Percentiles rank a stretch among this genome's conserved stretches.
These are phyloP conservation scores for Cladophialophora exuberans DNA, from an alignment of 2,329 filamentous ascomycete species.

Conservation along the genomic window DNA sequence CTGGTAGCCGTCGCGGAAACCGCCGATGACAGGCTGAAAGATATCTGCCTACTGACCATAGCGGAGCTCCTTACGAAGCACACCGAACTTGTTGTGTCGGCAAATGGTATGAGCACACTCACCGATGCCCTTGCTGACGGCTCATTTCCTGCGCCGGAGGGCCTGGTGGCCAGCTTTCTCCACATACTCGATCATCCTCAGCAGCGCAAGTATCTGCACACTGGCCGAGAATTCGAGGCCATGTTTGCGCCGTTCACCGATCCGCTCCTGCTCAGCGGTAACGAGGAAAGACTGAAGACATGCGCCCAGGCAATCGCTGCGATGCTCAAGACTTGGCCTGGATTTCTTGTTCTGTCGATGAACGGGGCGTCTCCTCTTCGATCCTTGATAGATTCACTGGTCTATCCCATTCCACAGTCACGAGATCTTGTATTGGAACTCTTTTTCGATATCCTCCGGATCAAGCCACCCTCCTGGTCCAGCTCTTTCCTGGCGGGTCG, in stretches of 20 bases:
- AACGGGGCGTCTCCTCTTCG: slow-evolving; percentile 82
- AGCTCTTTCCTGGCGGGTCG: slow-evolving; percentile 92
- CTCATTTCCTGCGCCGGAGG: slow-evolving; percentile 89
- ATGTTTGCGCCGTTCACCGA: slow-evolving; percentile 94
- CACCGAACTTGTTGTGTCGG: slow-evolving; percentile 76
- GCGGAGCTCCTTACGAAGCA: slow-evolving; percentile 89
- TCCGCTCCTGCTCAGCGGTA: slow-evolving; percentile 59
- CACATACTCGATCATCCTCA: slow-evolving; percentile 85
- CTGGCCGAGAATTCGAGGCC: slow-evolving; percentile 85
- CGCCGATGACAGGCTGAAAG: slow-evolving; percentile 78
- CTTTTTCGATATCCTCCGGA: slow-evolving; percentile 79
- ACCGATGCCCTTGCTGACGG: slow-evolving; percentile 91
- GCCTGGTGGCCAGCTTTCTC: slow-evolving; percentile 81
- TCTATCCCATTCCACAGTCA: slow-evolving; percentile 59
- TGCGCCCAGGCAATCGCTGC: slow-evolving; percentile 92
- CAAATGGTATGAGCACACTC: slow-evolving; percentile 82
- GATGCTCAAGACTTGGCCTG: slow-evolving; percentile 90
- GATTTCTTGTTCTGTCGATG: slow-evolving; percentile 84
- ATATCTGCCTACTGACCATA: slow-evolving; percentile 90
- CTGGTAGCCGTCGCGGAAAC: slow-evolving; percentile 90
- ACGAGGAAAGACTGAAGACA: slow-evolving; percentile 73
- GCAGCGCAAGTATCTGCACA: slow-evolving; percentile 78
- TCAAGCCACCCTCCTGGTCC: slow-evolving; percentile 93
- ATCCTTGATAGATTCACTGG: slow-evolving; percentile 72
- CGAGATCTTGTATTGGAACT: slow-evolving; percentile 85